Conservation (phyloP, 768 basidiomycete species). For the Leccinum rimulosum region DNA sequence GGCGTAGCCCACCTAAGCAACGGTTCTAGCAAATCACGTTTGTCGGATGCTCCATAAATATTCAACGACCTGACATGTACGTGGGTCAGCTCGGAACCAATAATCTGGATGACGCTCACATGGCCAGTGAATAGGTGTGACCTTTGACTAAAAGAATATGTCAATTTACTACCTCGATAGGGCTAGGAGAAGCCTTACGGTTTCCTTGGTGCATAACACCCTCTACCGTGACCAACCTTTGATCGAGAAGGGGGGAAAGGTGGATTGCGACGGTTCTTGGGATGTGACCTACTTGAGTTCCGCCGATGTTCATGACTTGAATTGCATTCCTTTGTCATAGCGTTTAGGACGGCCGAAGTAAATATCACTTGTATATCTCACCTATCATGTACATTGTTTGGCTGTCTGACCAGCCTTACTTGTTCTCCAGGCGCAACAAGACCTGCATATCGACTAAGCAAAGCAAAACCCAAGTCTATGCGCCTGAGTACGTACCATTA, state of each 20-base stretch:
- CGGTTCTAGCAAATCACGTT: constrained; percentile 51
- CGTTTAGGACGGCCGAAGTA: not conserved
- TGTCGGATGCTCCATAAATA: constrained; percentile 68
- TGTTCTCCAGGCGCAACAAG: constrained; percentile 79
- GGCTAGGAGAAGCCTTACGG: constrained; percentile 34
- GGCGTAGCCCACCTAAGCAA: constrained; percentile 75
- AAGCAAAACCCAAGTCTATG: not conserved
- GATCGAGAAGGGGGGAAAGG: constrained; percentile 73
- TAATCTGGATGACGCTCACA: constrained; percentile 42
- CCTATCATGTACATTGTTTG: constrained; percentile 67
- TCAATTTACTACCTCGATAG: constrained; percentile 2
- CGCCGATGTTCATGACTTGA: constrained; percentile 75
- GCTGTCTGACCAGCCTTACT: constrained; percentile 65
- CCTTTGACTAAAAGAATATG: constrained; percentile 36
- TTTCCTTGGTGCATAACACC: constrained; percentile 69
- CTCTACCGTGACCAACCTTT: constrained; percentile 61
- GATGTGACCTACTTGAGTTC: constrained; percentile 78
- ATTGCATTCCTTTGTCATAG: constrained; percentile 60
- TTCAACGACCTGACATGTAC: constrained; percentile 51
- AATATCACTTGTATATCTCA: constrained; percentile 22
- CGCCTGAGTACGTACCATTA: constrained; percentile 40
- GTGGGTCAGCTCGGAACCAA: not conserved
- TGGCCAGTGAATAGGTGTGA: constrained; percentile 52
- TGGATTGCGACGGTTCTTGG: constrained; percentile 55
- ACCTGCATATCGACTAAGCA: constrained; percentile 41